Evolutionary conservation across 2,329 filamentous ascomycete genomes (phyloP).

Genomic region (Zasmidium angulare): DNA sequence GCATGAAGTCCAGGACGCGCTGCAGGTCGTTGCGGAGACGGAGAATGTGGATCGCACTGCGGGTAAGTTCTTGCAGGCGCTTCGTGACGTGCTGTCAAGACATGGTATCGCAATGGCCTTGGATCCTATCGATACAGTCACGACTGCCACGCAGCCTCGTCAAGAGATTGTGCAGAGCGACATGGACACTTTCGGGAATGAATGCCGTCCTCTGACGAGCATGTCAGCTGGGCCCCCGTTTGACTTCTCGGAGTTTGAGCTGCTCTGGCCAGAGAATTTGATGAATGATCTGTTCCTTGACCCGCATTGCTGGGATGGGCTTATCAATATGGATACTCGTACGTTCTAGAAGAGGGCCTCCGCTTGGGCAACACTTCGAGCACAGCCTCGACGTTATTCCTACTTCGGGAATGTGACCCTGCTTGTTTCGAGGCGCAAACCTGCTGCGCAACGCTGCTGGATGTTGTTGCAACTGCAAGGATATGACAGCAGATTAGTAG

Average conservation of each 20-base stretch:
- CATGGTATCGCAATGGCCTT: not conserved
- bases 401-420: too few species aligned
- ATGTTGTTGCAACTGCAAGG: too few species aligned
- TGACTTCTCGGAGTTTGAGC: not conserved
- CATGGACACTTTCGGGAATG: not conserved
- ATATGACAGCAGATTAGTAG: too few species aligned
- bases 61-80: conserved; percentile 16
- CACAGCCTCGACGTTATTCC: too few species aligned
- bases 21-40: not conserved
- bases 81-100: not conserved
- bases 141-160: not conserved
- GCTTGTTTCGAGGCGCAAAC: too few species aligned
- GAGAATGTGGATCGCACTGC: not conserved
- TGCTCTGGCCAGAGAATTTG: not conserved
- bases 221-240: not conserved
- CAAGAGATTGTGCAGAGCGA: not conserved
- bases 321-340: not conserved
- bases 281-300: not conserved
- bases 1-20: not conserved
- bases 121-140: not conserved
- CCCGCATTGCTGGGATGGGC: not conserved
- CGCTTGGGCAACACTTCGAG: too few species aligned
- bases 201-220: not conserved
- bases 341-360: too few species aligned
- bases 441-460: too few species aligned